These are phyloP conservation scores for Graphium sp. DNA, from an alignment of 2,329 filamentous ascomycete genomes.

Conservation along the genomic window DNA sequence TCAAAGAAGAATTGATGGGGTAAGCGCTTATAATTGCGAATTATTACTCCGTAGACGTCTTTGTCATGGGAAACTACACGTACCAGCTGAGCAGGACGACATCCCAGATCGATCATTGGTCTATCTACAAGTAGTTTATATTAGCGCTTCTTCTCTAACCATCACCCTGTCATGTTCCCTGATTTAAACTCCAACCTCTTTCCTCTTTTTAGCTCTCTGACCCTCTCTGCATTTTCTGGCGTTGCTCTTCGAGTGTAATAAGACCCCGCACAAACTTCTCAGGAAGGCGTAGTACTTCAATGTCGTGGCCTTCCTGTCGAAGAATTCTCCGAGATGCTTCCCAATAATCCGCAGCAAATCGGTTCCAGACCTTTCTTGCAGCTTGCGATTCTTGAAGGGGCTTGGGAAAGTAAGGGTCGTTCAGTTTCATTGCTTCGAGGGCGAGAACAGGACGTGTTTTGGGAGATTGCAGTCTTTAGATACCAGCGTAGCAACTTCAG, in stretches of 20 bases:
- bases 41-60: too few species aligned
- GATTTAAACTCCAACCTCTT: too few species aligned
- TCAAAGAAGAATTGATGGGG: too few species aligned
- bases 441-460: conserved; percentile 8
- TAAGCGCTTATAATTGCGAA: too few species aligned
- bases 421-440: conserved; percentile 7
- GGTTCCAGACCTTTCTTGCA: conserved; percentile 7
- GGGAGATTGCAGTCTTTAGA: conserved; percentile 5
- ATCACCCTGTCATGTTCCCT: too few species aligned
- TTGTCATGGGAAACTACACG: too few species aligned
- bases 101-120: too few species aligned
- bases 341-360: conserved; percentile 1
- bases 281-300: background rate
- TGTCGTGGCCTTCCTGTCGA: background rate
- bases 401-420: conserved; percentile 10
- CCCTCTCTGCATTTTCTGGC: background rate
- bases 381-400: conserved; percentile 4
- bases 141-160: too few species aligned
- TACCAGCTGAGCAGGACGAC: too few species aligned
- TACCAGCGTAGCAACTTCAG: background rate
- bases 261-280: conserved; percentile 1
- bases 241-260: too few species aligned
- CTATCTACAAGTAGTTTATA: too few species aligned
- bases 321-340: background rate
- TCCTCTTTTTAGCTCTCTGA: background rate